Evolutionary conservation across 2,329 filamentous ascomycete genomes (phyloP), one percentile per base, ranked within the genome.

Genomic region (Clathrospora elynae): DNA sequence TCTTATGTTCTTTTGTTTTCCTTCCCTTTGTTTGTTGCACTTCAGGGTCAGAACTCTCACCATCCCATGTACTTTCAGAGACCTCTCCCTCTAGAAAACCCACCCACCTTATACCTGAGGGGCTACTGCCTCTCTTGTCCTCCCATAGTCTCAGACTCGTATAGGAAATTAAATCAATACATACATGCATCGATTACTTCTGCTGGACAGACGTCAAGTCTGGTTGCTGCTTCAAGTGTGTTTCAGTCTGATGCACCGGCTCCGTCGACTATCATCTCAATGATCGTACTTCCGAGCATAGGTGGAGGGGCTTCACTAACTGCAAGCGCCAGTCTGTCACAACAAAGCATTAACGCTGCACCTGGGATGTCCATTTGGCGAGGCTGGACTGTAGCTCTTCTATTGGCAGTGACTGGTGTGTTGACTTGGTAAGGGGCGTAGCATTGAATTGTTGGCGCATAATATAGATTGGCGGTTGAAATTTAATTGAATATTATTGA

Each of bases 331-430:
- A 33, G 30, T 8, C 38, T 17, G 1, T 28, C 35, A 4, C 34
- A 55, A 42, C 51, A 57, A 35, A 57, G 47, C 11, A 19, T 34
- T 6, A 61, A 55, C 44, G 46, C 42, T 31, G 57, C 46, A 3
- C 8, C 39, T 4, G 14, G 20, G 25, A 23, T 12, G 5, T 13
- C 25, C n/a, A 12, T 14, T 16, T 19, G 32, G 5, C 28, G 34
- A 11, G 12, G 16, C 14, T 32, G 26, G 26, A 18, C 12, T 9
- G 4, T 42, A 0, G 30, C 12, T 20, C 23, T 13, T 2, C 17
- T 49, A 30, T 19, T 42, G 2, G 28, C 35, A 4, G 28, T 43
- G 3, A 25, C 37, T 20, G 37, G 49, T 25, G 13, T 40, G 2
- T 14, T 56, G 3, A 9, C 26, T 6, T 42, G 25, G 35, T 54